Evolutionary conservation across 2,329 filamentous ascomycete species (phyloP), one percentile per base, ranked within the genome.

Genomic region (Beauveria medogensis): DNA sequence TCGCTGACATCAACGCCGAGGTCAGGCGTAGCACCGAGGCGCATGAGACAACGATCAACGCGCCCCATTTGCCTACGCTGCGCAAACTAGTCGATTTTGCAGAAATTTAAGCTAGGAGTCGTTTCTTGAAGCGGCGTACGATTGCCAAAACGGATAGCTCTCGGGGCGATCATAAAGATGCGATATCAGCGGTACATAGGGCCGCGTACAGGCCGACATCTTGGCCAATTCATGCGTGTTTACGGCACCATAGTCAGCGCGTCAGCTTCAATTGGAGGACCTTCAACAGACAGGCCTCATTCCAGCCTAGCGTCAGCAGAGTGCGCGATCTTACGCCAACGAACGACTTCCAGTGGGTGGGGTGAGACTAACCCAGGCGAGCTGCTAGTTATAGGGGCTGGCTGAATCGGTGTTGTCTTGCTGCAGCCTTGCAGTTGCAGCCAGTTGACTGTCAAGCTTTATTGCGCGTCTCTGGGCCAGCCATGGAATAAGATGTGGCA

Each of bases 301-400:
- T 59, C 12, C 28, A 59, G 50, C 26, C 24, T 61, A 56, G 59
- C 53, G 46, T 46, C 12, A 28, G 8, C 34, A 40, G 20, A 55
- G 26, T 54, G 43, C 26, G 46, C 52, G 53, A 61, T 61, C 59
- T 55, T 56, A 52, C 37, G 14, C 34, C 53, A 56, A 37, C 24
- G 18, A 37, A 53, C 28, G 46, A 43, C 24, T 20, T 51, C 22
- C 37, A 46, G 57, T 30, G 24, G 46, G 55, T 58, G 55, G 55
- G 30, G 46, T 50, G 30, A 41, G 40, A 51, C 34, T 51, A 51
- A 37, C 20, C 48, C 34, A 37, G 34, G 34, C 34, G 34, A 37
- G 3, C 26, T n/a, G 26, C 30, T 40, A 22, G 50, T 30, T 20
- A 20, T 34, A 51, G 57, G 50, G 50, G 52, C 48, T 44, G 24